Conservation (phyloP, 495 filamentous ascomycete genomes). For the Cryomyces minteri region DNA sequence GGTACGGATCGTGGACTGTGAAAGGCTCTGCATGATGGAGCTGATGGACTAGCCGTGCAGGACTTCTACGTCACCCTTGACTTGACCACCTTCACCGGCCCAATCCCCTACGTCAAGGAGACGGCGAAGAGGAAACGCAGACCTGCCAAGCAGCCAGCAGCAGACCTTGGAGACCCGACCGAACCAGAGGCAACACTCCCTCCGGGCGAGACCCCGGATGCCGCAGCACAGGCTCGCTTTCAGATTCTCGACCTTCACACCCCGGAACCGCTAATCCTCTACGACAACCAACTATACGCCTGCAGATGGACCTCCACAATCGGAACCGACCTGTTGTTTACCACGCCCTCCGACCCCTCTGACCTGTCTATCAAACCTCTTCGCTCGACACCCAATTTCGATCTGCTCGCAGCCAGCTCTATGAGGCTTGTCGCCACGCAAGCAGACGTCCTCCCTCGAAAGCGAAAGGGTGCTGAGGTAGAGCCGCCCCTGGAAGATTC, state of each 20-base stretch:
- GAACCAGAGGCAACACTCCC: not conserved
- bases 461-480: slow-evolving; percentile 23
- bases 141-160: not conserved
- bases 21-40: not conserved
- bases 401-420: slow-evolving; percentile 22
- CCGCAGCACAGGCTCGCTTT: slow-evolving; percentile 23
- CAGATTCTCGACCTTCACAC: slow-evolving; percentile 70
- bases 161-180: not conserved
- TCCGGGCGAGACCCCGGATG: not conserved
- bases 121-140: not conserved
- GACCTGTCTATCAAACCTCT: slow-evolving; percentile 3
- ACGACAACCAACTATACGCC: slow-evolving; percentile 53
- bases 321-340: slow-evolving; percentile 64
- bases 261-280: slow-evolving; percentile 48
- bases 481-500: not conserved
- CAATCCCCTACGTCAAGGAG: not conserved
- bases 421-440: slow-evolving; percentile 22
- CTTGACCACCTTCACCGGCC: slow-evolving; percentile 5
- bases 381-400: slow-evolving; percentile 18
- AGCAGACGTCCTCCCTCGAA: slow-evolving; percentile 3
- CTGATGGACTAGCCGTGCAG: not conserved
- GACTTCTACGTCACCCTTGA: slow-evolving; percentile 23
- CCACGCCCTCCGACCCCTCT: slow-evolving; percentile 18
- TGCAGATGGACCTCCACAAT: slow-evolving; percentile 62
- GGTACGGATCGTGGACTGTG: slow-evolving; percentile 13